Conservation (phyloP, 805 yeast genomes). For the Metschnikowia sp. region DNA sequence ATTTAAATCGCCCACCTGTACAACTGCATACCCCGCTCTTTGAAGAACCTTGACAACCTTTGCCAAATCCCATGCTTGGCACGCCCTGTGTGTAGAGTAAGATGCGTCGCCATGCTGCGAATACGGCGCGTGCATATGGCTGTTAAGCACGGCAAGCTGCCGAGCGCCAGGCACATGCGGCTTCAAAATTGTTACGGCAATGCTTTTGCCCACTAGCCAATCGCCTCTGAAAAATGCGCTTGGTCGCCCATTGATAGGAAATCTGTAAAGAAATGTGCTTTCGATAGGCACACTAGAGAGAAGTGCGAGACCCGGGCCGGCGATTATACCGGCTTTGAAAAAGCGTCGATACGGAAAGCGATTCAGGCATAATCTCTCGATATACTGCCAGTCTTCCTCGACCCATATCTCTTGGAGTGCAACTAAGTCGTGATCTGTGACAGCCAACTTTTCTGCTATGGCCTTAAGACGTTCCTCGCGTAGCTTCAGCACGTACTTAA, state of each 20-base stretch:
- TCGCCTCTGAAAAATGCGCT: conserved; percentile 93
- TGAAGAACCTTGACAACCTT: conserved; percentile 57
- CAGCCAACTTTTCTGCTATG: conserved; percentile 64
- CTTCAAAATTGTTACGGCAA: conserved; percentile 64
- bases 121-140: conserved; percentile 98
- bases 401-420: conserved; percentile 97
- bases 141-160: conserved; percentile 76
- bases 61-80: conserved; percentile 96
- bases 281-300: conserved; percentile 81
- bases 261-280: conserved; percentile 73
- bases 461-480: conserved; percentile 65
- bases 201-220: conserved; percentile 93
- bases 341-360: conserved; percentile 62
- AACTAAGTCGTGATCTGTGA: conserved; percentile 65
- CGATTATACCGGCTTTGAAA: conserved; percentile 77
- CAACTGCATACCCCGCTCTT: conserved; percentile 76
- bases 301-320: conserved; percentile 92
- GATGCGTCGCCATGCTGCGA: conserved; percentile 79
- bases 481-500: conserved; percentile 74
- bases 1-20: conserved; percentile 91
- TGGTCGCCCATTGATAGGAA: conserved; percentile 92
- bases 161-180: conserved; percentile 45
- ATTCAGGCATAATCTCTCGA: conserved; percentile 43
- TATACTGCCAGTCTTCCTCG: conserved; percentile 72
- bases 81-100: conserved; percentile 83